phyloP scores from a whole-genome alignment of 768 basidiomycete species.

The Tylopilus felleus region DNA sequence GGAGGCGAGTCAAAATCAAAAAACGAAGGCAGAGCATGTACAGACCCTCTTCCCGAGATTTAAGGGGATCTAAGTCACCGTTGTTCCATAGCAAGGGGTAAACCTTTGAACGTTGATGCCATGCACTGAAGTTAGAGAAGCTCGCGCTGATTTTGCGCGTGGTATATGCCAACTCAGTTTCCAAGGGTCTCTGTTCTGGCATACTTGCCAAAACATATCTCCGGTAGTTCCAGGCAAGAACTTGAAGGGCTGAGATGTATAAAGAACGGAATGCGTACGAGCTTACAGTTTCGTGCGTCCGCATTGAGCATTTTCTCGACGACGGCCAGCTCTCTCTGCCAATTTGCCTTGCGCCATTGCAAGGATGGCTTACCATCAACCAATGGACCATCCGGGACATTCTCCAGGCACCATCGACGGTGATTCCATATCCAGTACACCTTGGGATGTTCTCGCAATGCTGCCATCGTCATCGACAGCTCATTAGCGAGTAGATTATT shows the following conservation, averaged over 20 bases:
- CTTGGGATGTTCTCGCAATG: slow-evolving; percentile 85
- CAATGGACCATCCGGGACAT: slow-evolving; percentile 72
- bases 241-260: slow-evolving; percentile 40
- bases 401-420: slow-evolving; percentile 89
- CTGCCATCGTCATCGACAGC: slow-evolving; percentile 73
- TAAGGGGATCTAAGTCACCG: slow-evolving; percentile 47
- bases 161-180: slow-evolving; percentile 81
- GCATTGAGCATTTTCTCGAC: slow-evolving; percentile 91
- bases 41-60: slow-evolving; percentile 70
- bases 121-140: slow-evolving; percentile 97
- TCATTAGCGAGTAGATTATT: slow-evolving; percentile 69
- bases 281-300: slow-evolving; percentile 90
- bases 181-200: slow-evolving; percentile 52
- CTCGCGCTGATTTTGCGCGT: slow-evolving; percentile 87
- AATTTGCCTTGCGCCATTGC: slow-evolving; percentile 76
- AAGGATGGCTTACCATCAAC: slow-evolving; percentile 39
- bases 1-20: neutral
- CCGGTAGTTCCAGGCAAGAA: slow-evolving; percentile 94
- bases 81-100: slow-evolving; percentile 61
- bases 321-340: slow-evolving; percentile 82
- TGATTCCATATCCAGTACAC: slow-evolving; percentile 99
- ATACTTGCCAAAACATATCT: slow-evolving; percentile 77
- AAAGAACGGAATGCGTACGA: neutral
- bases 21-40: neutral
- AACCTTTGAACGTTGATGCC: slow-evolving; percentile 94